Percentiles rank a stretch among this genome's conserved stretches.
These are phyloP conservation scores for Saccharomycopsis crataegensis DNA, from an alignment of 1,139 yeast genomes.

Conservation along the genomic window DNA sequence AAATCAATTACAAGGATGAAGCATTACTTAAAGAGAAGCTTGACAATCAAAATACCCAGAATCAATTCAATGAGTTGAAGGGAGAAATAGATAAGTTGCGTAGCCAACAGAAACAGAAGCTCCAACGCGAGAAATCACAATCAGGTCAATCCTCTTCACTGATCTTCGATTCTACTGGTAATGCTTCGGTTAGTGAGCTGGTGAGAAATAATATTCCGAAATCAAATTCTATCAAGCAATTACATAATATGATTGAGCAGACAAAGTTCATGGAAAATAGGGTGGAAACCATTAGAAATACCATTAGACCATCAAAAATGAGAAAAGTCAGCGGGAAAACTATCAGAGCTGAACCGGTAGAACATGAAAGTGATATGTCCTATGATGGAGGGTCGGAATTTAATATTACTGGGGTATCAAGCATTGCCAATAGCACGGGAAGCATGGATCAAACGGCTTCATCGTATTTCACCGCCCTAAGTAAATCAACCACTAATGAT, in stretches of 20 bases:
- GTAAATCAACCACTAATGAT: slow-evolving; percentile 16
- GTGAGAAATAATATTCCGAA: slow-evolving; percentile 20
- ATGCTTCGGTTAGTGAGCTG: not conserved
- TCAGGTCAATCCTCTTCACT: not conserved
- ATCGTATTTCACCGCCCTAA: slow-evolving; percentile 7
- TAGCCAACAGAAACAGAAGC: not conserved
- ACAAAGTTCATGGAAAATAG: slow-evolving; percentile 26
- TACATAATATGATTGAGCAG: slow-evolving; percentile 26
- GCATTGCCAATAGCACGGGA: slow-evolving; percentile 1
- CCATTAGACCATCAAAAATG: slow-evolving; percentile 21
- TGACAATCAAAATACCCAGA: slow-evolving; percentile 24
- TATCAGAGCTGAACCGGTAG: slow-evolving; percentile 5
- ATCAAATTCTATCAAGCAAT: slow-evolving; percentile 25
- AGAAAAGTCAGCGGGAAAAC: slow-evolving; percentile 18
- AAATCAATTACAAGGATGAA: slow-evolving; percentile 22
- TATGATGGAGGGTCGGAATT: not conserved
- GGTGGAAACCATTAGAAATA: slow-evolving; percentile 23
- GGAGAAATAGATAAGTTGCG: slow-evolving; percentile 17
- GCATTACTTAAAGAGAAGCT: slow-evolving; percentile 23
- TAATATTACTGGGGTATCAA: not conserved
- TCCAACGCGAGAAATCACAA: not conserved
- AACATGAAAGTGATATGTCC: not conserved
- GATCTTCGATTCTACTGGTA: not conserved
- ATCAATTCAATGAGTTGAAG: slow-evolving; percentile 22
- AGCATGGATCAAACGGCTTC: not conserved